A percentile compares a stretch with the other conserved stretches of the same genome.
phyloP scores from a whole-genome alignment of 1,284 basidiomycete species.

The Prillingera fragicola region DNA sequence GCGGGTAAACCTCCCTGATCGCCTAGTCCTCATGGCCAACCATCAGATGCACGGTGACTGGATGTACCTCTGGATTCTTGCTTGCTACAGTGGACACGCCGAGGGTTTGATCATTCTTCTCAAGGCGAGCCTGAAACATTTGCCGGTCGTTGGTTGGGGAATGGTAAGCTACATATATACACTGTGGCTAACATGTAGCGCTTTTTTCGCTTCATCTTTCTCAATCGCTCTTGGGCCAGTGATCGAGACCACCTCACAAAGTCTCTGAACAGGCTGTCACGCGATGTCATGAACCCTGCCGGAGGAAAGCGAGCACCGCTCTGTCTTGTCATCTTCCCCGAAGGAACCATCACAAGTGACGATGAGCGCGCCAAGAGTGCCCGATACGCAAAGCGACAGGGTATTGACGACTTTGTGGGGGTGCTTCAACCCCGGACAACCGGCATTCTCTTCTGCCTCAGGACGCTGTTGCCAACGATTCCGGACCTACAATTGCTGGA shows the following conservation, averaged over 20 bases:
- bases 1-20: conserved; percentile 64
- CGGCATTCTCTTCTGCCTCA: conserved; percentile 77
- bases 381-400: conserved; percentile 55
- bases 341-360: conserved; percentile 81
- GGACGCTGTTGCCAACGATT: conserved; percentile 71
- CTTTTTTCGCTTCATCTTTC: conserved; percentile 85
- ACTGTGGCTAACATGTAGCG: conserved; percentile 51
- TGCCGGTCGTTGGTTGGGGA: conserved; percentile 84
- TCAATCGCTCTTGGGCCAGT: conserved; percentile 77
- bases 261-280: conserved; percentile 42
- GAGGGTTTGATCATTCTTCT: conserved; percentile 75
- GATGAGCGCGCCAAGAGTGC: conserved; percentile 75
- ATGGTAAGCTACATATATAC: conserved; percentile 37
- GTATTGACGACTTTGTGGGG: conserved; percentile 63
- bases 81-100: conserved; percentile 65
- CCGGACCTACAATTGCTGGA: conserved; percentile 77
- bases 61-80: conserved; percentile 79
- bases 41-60: conserved; percentile 85
- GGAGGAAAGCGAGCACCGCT: conserved; percentile 65
- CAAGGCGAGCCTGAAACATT: conserved; percentile 80
- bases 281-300: conserved; percentile 55
- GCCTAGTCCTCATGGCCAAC: conserved; percentile 72
- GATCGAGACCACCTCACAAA: conserved; percentile 60
- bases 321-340: conserved; percentile 81
- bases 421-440: conserved; percentile 82